Evolutionary conservation across 345 rosid genomes (phyloP), one percentile per base, ranked within the genome.

Genomic region (Heritiera littoralis): DNA sequence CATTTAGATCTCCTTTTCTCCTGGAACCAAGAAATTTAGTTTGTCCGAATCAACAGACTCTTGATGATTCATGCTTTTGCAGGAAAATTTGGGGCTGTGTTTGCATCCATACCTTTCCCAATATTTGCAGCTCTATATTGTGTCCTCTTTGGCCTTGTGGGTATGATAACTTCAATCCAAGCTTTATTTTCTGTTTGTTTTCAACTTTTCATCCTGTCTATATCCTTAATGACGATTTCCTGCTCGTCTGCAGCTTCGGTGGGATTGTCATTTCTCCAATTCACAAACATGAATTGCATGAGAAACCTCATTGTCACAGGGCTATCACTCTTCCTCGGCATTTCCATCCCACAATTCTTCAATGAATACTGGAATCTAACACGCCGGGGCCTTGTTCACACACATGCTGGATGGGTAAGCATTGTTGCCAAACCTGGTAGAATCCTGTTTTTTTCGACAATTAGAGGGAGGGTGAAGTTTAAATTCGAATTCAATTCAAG

Each of bases 51-150:
- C 5, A 58, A 41, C 71, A 41, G 9, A 40, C 41, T 9, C 14
- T 18, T 15, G 4, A 9, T 49, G 41, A 23, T 3, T 71, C 52
- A 7, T 46, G 20, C 72, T 32, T 66, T 67, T 63, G 38, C 90
- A 96, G 99, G 99, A 69, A 97, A 97, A 85, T 94, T 97, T 48
- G 99, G 98, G 52, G 98, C 99, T 20, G 92, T 97, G 9, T 97
- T 97, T 79, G 99, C 98, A 51, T 97, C 99, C 2, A 92, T 97
- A 85, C 99, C 99, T 15, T 86, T 93, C 81, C 91, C 98, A 1
- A 93, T 97, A 61, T 97, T 89, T 77, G 98, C 97, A 54, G 98
- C 98, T 49, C 80, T 92, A 17, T 89, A 94, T 75, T 97, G 99
- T 78, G 86, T 97, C 61, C 90, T 94, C 79, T 94, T 97, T 17